Conservation (phyloP, 176 grass and related monocot genomes). For the Melocanna baccifera region DNA sequence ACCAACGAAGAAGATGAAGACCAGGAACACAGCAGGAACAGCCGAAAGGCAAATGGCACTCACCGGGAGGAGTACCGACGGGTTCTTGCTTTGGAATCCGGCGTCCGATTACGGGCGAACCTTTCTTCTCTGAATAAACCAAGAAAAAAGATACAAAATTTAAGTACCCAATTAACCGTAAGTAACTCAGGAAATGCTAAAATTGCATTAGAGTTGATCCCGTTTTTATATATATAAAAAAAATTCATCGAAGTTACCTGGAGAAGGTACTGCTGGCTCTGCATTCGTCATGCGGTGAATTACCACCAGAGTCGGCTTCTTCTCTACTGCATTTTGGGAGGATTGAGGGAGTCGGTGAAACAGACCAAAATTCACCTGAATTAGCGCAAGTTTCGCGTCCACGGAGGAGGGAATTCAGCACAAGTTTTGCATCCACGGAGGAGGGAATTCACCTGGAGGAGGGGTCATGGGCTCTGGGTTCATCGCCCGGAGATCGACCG, state of each 20-base stretch:
- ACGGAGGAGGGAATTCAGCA: slow-evolving; percentile 18
- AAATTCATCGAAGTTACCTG: slow-evolving; percentile 34
- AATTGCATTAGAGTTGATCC: neutral
- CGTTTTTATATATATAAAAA: neutral
- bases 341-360: neutral
- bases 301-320: slow-evolving; percentile 40
- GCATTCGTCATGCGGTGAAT: slow-evolving; percentile 35
- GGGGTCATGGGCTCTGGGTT: slow-evolving; percentile 36
- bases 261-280: slow-evolving; percentile 36
- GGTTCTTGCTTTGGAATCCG: slow-evolving; percentile 52
- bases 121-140: slow-evolving; percentile 56
- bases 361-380: slow-evolving; percentile 2
- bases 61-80: slow-evolving; percentile 37
- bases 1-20: slow-evolving; percentile 11
- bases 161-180: neutral
- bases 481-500: slow-evolving; percentile 32
- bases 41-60: slow-evolving; percentile 25
- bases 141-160: neutral
- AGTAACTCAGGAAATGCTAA: neutral
- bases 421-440: neutral
- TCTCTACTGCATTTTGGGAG: slow-evolving; percentile 46
- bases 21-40: slow-evolving; percentile 27
- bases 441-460: slow-evolving; percentile 44
- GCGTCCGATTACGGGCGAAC: neutral
- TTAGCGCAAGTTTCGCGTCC: neutral